These are phyloP conservation scores for Neckera pumila DNA, from an alignment of 225 moss, liverwort and hornwort species.

Conservation along the genomic window DNA sequence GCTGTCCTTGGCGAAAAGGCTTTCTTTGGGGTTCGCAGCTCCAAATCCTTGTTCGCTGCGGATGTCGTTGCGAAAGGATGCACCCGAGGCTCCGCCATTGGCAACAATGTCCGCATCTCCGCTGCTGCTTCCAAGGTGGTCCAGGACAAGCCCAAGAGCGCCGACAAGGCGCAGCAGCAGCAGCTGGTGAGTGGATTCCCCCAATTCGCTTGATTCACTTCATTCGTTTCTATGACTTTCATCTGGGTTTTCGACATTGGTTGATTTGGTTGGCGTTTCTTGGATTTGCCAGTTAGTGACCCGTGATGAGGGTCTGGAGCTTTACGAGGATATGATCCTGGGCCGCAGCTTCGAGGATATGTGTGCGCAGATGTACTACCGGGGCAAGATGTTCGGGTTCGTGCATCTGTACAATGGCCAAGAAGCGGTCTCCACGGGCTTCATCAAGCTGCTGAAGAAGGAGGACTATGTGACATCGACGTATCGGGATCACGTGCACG, in stretches of 20 bases:
- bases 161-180: conserved; percentile 2
- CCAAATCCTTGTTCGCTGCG: not conserved
- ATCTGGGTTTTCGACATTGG: not conserved
- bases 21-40: conserved; percentile 3
- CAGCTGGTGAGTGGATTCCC: conserved; percentile 25
- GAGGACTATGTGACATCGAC: conserved; percentile 89
- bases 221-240: not conserved
- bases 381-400: conserved; percentile 97
- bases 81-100: not conserved
- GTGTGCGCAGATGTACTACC: conserved; percentile 97
- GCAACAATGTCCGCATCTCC: conserved; percentile 11
- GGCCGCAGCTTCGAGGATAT: conserved; percentile 89
- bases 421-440: conserved; percentile 84
- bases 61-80: not conserved
- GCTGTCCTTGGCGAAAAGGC: not conserved
- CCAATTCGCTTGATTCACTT: not conserved
- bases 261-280: not conserved
- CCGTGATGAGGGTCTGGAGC: conserved; percentile 67
- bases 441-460: conserved; percentile 79
- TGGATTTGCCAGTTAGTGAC: conserved; percentile 45
- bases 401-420: conserved; percentile 97
- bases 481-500: conserved; percentile 89
- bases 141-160: conserved; percentile 34
- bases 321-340: conserved; percentile 78
- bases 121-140: conserved; percentile 30